These are phyloP conservation scores for Cercospora zeina DNA, from an alignment of 2,329 filamentous ascomycete genomes.

Conservation along the genomic window DNA sequence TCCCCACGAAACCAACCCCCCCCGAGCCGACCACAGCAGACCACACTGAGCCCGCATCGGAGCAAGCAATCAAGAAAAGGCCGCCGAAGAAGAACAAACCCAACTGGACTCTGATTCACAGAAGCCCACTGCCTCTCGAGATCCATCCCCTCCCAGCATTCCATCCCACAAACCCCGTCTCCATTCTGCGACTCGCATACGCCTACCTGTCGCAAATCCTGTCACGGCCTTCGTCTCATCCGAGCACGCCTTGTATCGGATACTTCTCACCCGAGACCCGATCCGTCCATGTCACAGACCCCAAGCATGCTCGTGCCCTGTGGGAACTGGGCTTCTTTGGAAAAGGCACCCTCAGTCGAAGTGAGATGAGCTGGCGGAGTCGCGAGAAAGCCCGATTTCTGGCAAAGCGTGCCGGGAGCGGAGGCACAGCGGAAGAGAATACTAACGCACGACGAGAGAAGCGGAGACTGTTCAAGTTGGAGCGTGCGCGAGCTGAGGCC, in stretches of 20 bases:
- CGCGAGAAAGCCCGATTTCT: constrained; percentile 72
- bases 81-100: constrained; percentile 41
- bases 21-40: constrained; percentile 7
- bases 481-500: constrained; percentile 82
- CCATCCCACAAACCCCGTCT: constrained; percentile 89
- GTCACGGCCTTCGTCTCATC: constrained; percentile 63
- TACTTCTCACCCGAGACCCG: constrained; percentile 79
- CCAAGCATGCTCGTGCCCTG: constrained; percentile 71
- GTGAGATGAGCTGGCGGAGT: constrained; percentile 90
- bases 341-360: constrained; percentile 87
- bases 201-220: constrained; percentile 74
- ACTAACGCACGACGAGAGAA: constrained; percentile 77
- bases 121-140: constrained; percentile 74
- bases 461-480: constrained; percentile 81
- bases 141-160: constrained; percentile 83
- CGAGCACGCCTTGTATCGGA: constrained; percentile 65
- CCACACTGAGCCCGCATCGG: neutral
- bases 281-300: constrained; percentile 80
- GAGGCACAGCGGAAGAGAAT: constrained; percentile 72
- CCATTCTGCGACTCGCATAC: constrained; percentile 75
- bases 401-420: constrained; percentile 27
- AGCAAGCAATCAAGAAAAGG: constrained; percentile 25
- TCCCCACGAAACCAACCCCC: neutral
- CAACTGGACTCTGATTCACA: constrained; percentile 75
- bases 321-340: constrained; percentile 99